These are phyloP conservation scores for Leccinum pallidistipes DNA, from an alignment of 1,284 basidiomycete genomes.

Conservation along the genomic window DNA sequence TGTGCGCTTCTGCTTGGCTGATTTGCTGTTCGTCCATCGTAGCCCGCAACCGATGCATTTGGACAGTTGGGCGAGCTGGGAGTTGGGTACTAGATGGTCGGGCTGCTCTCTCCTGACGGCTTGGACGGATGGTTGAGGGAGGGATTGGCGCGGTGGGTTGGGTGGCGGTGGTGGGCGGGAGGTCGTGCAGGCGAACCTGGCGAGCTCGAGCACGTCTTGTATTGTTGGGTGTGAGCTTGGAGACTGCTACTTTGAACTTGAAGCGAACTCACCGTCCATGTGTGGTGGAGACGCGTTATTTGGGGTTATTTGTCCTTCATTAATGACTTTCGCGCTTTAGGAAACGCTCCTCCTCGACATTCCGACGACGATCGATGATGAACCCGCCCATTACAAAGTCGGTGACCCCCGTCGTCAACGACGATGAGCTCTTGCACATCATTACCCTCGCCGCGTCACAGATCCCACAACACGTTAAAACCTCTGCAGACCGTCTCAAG, in stretches of 20 bases:
- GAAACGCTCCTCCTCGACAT: background rate
- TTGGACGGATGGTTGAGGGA: background rate
- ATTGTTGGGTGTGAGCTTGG: background rate
- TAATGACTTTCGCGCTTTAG: conserved; percentile 13
- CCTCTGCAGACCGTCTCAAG: conserved; percentile 63
- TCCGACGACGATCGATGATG: conserved; percentile 28
- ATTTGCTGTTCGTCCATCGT: conserved; percentile 69
- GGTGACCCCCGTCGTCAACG: conserved; percentile 40
- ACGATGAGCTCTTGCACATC: conserved; percentile 64
- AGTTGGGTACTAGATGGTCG: conserved; percentile 41
- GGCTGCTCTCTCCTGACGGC: conserved; percentile 6
- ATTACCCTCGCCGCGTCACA: conserved; percentile 70
- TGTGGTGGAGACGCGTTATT: conserved; percentile 32
- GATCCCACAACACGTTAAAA: conserved; percentile 56
- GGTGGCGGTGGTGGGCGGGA: background rate
- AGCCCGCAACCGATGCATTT: conserved; percentile 67
- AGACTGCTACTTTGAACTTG: too few species aligned
- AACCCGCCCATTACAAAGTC: conserved; percentile 19
- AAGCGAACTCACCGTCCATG: conserved; percentile 15
- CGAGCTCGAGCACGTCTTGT: conserved; percentile 16
- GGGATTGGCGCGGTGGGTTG: background rate
- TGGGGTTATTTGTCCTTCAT: conserved; percentile 22
- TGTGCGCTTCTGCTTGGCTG: conserved; percentile 53
- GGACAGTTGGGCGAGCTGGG: conserved; percentile 46
- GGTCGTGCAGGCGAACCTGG: conserved; percentile 37